Base-by-base conservation (phyloP, 1,284 basidiomycete genomes). In the Sanghuangporus baumii region DNA sequence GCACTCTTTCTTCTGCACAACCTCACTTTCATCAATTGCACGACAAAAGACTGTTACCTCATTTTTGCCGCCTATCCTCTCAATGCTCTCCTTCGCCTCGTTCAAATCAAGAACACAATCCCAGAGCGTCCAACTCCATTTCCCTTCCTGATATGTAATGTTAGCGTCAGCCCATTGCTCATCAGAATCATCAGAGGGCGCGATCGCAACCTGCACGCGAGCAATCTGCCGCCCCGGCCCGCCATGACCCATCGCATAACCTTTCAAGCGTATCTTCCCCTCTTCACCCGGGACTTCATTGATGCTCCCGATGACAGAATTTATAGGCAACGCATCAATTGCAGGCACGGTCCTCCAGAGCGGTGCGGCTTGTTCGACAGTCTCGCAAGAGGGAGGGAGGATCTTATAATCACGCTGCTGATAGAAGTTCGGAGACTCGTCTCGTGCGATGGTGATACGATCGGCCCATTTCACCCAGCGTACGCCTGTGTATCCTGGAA, bases 391-490 rank as follows among this genome's bases (percentile, higher is more conserved):
- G n/a, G 82, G 78, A 3, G 86, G 86, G 1, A 88, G 74, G 48
- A 88, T 74, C 66, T 83, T 87, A 73, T 88, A 88, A 70, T 88
- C 87, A 3, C 78, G 78, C 69, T 87, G 83, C 67, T 87, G 85
- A 68, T 87, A 89, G 71, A 81, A 88, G 68, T 86, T 88, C 20
- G 79, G 77, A 1, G 85, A 86, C 70, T 88, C 87, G 9, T 74
- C 69, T 0, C 72, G 63, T 4, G 83, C 81, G 57, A 88, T 69
- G 16, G 75, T 74, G 67, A 89, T 82, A 1, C 75, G 81, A 66
- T 88, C 86, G 0, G 89, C 74, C 89, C 89, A 91, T 76, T 91
- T 91, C 18, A 90, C 86, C 86, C 88, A 89, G 16, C 89, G 82
- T 18, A 86, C 89, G 12, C 88, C 89, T 12, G 85, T 78, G 68